Conservation (phyloP, 768 basidiomycete genomes). For the Galerina marginata region DNA sequence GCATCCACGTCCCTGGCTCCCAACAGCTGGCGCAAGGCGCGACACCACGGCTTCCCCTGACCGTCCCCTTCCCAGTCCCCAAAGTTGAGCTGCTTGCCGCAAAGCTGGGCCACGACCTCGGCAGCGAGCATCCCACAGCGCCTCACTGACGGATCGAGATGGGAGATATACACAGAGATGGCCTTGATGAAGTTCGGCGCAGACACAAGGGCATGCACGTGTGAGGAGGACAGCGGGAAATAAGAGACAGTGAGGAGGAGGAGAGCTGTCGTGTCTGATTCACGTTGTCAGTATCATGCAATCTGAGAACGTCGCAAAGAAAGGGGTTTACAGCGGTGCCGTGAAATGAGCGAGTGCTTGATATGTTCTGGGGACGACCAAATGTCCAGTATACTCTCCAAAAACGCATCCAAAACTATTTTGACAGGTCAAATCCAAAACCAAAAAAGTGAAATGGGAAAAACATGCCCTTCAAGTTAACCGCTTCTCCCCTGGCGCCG, state of each 20-base stretch:
- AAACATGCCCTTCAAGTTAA: slow-evolving; percentile 37
- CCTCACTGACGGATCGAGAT: slow-evolving; percentile 77
- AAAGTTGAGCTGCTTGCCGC: slow-evolving; percentile 75
- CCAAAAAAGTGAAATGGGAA: neutral
- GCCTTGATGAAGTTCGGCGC: slow-evolving; percentile 69
- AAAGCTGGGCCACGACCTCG: slow-evolving; percentile 71
- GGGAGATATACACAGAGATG: slow-evolving; percentile 77
- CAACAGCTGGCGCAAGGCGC: slow-evolving; percentile 61
- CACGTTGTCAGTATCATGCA: neutral
- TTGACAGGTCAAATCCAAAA: neutral
- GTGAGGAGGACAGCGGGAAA: slow-evolving; percentile 55
- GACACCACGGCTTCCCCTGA: slow-evolving; percentile 67
- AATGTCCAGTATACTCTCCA: slow-evolving; percentile 54
- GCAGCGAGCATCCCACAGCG: slow-evolving; percentile 93
- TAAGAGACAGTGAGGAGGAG: slow-evolving; percentile 70
- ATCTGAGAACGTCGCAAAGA: neutral
- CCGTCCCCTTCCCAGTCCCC: slow-evolving; percentile 84
- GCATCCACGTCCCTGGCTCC: slow-evolving; percentile 57
- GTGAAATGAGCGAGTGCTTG: slow-evolving; percentile 75
- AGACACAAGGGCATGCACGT: slow-evolving; percentile 50
- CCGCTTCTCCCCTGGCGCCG: slow-evolving; percentile 27
- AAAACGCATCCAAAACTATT: slow-evolving; percentile 52
- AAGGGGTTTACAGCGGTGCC: slow-evolving; percentile 71
- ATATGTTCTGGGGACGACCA: slow-evolving; percentile 85
- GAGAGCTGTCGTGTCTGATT: slow-evolving; percentile 72